These are phyloP conservation scores for Talinum fruticosum DNA, from an alignment of 148 eudicot genomes.

Conservation along the genomic window DNA sequence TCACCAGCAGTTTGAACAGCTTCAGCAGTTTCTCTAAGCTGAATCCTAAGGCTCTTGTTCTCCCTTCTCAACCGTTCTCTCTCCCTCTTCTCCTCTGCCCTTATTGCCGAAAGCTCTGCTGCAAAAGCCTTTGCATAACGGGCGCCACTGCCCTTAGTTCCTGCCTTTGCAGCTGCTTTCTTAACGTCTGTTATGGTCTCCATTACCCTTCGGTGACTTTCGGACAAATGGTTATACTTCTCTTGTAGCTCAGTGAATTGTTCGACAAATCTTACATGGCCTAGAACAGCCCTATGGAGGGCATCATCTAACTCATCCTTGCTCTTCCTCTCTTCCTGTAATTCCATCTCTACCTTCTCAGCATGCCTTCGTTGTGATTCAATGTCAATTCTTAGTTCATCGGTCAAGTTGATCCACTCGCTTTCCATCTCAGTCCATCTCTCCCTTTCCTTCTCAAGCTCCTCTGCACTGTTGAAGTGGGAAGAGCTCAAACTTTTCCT, in stretches of 20 bases:
- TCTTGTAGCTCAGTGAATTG: slow-evolving; percentile 89
- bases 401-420: slow-evolving; percentile 94
- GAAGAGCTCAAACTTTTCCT: slow-evolving; percentile 51
- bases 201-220: slow-evolving; percentile 65
- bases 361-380: slow-evolving; percentile 62
- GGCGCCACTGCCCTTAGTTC: slow-evolving; percentile 73
- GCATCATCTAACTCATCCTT: slow-evolving; percentile 89
- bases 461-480: slow-evolving; percentile 52
- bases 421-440: slow-evolving; percentile 99
- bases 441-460: slow-evolving; percentile 74
- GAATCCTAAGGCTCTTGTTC: slow-evolving; percentile 65
- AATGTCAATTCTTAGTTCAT: slow-evolving; percentile 81
- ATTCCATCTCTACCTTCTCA: slow-evolving; percentile 66
- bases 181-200: slow-evolving; percentile 75
- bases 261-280: slow-evolving; percentile 82
- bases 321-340: slow-evolving; percentile 64
- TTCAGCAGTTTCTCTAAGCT: slow-evolving; percentile 92
- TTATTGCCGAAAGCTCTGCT: slow-evolving; percentile 66
- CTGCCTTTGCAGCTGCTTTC: slow-evolving; percentile 83
- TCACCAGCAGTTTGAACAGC: slow-evolving; percentile 99
- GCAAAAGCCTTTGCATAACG: slow-evolving; percentile 82
- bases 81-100: slow-evolving; percentile 83
- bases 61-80: slow-evolving; percentile 71
- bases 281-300: slow-evolving; percentile 62
- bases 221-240: slow-evolving; percentile 65